Conservation (phyloP, 768 basidiomycete genomes). For the Heimioporus sp. region DNA sequence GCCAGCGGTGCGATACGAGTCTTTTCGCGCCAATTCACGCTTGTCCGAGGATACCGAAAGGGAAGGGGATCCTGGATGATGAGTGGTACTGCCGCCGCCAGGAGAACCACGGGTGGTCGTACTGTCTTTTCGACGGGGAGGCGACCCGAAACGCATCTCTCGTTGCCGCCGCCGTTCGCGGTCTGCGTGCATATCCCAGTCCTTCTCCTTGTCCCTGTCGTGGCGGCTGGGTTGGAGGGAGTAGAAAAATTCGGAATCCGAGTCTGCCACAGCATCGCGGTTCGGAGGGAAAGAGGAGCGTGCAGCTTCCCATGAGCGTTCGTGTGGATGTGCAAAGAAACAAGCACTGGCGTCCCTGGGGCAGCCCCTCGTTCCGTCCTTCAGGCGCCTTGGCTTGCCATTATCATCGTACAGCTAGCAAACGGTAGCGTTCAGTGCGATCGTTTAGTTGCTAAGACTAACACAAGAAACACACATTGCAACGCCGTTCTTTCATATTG, state of each 20-base stretch:
- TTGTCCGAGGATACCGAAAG: slow-evolving; percentile 26
- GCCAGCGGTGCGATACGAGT: slow-evolving; percentile 1
- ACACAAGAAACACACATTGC: slow-evolving; percentile 25
- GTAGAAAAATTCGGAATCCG: slow-evolving; percentile 23
- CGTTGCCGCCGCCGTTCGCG: background rate
- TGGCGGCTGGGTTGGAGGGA: slow-evolving; percentile 13
- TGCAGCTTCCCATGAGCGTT: slow-evolving; percentile 33
- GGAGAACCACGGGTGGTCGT: slow-evolving; percentile 5
- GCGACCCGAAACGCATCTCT: slow-evolving; percentile 3
- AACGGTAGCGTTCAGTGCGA: slow-evolving; percentile 5
- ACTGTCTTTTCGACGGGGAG: slow-evolving; percentile 18
- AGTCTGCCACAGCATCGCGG: slow-evolving; percentile 16
- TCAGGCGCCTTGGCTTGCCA: slow-evolving; percentile 23
- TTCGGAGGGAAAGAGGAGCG: slow-evolving; percentile 24
- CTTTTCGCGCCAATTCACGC: slow-evolving; percentile 21
- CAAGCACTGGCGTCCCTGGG: slow-evolving; percentile 19
- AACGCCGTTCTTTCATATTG: slow-evolving; percentile 24
- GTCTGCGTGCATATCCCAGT: background rate
- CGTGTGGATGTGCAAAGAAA: slow-evolving; percentile 31
- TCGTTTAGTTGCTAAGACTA: background rate
- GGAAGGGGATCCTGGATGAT: slow-evolving; percentile 21
- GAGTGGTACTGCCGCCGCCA: slow-evolving; percentile 1
- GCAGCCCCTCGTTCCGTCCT: slow-evolving; percentile 22
- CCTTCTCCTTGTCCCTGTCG: slow-evolving; percentile 10
- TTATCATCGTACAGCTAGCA: slow-evolving; percentile 29